A percentile compares a stretch with the other conserved stretches of the same genome.
Evolutionary conservation across 371 early-diverging fungal genomes (phyloP).

Genomic region (Mucor circinelloides): DNA sequence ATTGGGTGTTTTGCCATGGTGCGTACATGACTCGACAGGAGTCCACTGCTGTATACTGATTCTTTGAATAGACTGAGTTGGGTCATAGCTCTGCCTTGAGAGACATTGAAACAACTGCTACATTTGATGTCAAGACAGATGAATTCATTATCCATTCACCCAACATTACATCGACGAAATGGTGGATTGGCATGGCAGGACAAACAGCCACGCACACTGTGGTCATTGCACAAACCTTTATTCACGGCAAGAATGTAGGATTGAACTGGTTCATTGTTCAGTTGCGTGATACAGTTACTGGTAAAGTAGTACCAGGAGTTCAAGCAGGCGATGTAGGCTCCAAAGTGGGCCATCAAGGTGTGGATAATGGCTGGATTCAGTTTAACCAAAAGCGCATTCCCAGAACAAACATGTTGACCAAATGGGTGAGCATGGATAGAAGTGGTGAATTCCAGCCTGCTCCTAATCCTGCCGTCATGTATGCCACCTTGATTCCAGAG

Average conservation of each 20-base stretch:
- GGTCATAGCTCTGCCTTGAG: slow-evolving; percentile 84
- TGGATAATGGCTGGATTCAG: slow-evolving; percentile 92
- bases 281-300: slow-evolving; percentile 76
- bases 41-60: background rate
- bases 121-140: slow-evolving; percentile 73
- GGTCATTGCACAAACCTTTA: slow-evolving; percentile 63
- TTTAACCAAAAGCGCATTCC: slow-evolving; percentile 83
- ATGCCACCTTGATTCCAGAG: slow-evolving; percentile 72
- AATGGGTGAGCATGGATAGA: slow-evolving; percentile 65
- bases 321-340: slow-evolving; percentile 87
- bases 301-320: slow-evolving; percentile 74
- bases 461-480: slow-evolving; percentile 62
- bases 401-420: slow-evolving; percentile 75
- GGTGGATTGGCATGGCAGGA: slow-evolving; percentile 94
- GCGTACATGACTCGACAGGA: too few species aligned
- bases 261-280: slow-evolving; percentile 87
- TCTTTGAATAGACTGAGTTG: slow-evolving; percentile 54
- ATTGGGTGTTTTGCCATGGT: slow-evolving; percentile 77
- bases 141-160: slow-evolving; percentile 89
- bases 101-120: slow-evolving; percentile 91
- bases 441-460: slow-evolving; percentile 64
- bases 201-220: slow-evolving; percentile 80
- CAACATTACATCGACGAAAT: slow-evolving; percentile 83
- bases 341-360: slow-evolving; percentile 79
- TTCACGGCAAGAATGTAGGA: slow-evolving; percentile 72